These are phyloP conservation scores for Cajanus cajan DNA, from an alignment of 306 rosid species.

Conservation along the genomic window DNA sequence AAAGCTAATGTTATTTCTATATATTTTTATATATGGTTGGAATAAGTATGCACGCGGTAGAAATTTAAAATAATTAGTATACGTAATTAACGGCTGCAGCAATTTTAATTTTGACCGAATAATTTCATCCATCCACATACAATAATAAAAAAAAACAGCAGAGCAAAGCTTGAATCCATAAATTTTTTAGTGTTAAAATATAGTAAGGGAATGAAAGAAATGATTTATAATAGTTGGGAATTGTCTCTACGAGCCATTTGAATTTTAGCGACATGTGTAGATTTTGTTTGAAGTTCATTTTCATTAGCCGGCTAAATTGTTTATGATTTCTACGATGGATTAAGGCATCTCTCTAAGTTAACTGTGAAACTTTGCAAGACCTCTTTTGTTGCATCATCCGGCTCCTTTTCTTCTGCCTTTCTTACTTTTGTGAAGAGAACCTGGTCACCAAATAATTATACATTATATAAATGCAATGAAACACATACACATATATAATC, in stretches of 20 bases:
- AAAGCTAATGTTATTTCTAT: neutral
- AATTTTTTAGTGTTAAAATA: neutral
- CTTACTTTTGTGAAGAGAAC: constrained; percentile 11
- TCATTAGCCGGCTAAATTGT: constrained; percentile 25
- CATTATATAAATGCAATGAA: neutral
- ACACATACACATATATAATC: neutral
- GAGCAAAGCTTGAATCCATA: neutral
- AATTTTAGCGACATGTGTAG: constrained; percentile 3
- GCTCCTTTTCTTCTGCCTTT: constrained; percentile 5
- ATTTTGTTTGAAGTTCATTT: constrained; percentile 26
- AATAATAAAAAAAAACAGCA: neutral
- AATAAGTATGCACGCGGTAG: neutral
- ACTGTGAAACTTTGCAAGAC: neutral
- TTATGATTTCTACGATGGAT: neutral
- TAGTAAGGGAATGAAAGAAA: neutral
- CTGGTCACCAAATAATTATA: constrained; percentile 15
- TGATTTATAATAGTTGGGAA: neutral
- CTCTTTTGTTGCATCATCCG: neutral
- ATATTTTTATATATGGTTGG: neutral
- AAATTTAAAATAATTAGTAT: neutral
- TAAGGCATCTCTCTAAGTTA: neutral
- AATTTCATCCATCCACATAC: neutral
- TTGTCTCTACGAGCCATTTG: constrained; percentile 24
- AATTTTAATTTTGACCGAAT: neutral
- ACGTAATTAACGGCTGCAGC: neutral